These are phyloP conservation scores for Pestalotiopsis sp. DNA, from an alignment of 2,329 filamentous ascomycete genomes.

Conservation along the genomic window DNA sequence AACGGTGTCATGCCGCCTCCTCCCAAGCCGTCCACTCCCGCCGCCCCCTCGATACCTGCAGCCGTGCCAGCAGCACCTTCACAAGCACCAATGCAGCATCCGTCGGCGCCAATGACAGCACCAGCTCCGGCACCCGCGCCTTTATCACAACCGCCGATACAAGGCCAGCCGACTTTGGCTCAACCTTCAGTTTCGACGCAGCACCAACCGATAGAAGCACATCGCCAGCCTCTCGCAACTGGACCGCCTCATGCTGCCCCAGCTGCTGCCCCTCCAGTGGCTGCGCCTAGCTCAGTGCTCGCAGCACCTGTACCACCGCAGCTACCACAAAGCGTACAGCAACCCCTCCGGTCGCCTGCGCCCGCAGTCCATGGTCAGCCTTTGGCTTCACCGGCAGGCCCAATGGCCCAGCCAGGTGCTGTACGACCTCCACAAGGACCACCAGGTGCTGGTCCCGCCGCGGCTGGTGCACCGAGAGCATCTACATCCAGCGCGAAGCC, in stretches of 20 bases:
- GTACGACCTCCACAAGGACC: slow-evolving; percentile 21
- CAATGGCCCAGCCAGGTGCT: slow-evolving; percentile 27
- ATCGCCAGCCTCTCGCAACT: slow-evolving; percentile 9
- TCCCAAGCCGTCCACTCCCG: slow-evolving; percentile 35
- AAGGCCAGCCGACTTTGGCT: slow-evolving; percentile 16
- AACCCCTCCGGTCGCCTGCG: slow-evolving; percentile 18
- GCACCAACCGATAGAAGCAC: slow-evolving; percentile 15
- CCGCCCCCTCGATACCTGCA: slow-evolving; percentile 14
- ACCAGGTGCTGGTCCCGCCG: slow-evolving; percentile 24
- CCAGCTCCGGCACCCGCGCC: slow-evolving; percentile 18
- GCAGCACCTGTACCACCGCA: slow-evolving; percentile 26
- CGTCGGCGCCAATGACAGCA: not conserved
- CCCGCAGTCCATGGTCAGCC: slow-evolving; percentile 26
- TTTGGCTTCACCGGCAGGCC: slow-evolving; percentile 31
- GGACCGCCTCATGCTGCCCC: slow-evolving; percentile 22
- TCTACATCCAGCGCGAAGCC: slow-evolving; percentile 25
- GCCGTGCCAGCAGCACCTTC: slow-evolving; percentile 6
- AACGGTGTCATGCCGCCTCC: slow-evolving; percentile 63
- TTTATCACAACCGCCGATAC: not conserved
- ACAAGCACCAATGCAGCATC: slow-evolving; percentile 12
- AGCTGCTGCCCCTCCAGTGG: slow-evolving; percentile 20
- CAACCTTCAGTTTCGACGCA: slow-evolving; percentile 20
- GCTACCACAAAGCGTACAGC: slow-evolving; percentile 22
- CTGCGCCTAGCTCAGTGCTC: slow-evolving; percentile 31
- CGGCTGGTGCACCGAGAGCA: slow-evolving; percentile 17